Evolutionary conservation across 805 yeast genomes (phyloP).

Genomic region (Ogataea populi-albae): DNA sequence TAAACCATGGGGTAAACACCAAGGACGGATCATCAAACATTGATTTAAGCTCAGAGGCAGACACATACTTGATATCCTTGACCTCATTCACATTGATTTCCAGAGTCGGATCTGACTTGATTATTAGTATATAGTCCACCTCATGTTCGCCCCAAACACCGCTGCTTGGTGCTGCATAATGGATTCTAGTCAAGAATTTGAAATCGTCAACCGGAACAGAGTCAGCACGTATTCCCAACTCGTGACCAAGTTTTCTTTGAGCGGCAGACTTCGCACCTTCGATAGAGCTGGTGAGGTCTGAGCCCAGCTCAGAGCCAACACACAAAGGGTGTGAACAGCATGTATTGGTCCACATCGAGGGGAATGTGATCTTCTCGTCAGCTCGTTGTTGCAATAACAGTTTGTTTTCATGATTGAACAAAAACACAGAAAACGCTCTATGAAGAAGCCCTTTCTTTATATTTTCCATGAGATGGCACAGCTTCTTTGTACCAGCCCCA

Average conservation of each 20-base stretch:
- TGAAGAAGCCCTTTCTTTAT: slow-evolving; percentile 85
- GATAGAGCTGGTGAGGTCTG: slow-evolving; percentile 55
- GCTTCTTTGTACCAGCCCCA: slow-evolving; percentile 92
- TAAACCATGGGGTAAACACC: slow-evolving; percentile 97
- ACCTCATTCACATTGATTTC: slow-evolving; percentile 79
- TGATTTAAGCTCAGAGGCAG: slow-evolving; percentile 57
- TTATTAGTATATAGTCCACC: slow-evolving; percentile 88
- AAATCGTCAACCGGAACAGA: slow-evolving; percentile 66
- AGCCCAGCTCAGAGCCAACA: slow-evolving; percentile 75
- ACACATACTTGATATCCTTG: slow-evolving; percentile 73
- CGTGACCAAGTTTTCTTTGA: slow-evolving; percentile 87
- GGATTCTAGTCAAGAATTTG: slow-evolving; percentile 87
- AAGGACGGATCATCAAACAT: slow-evolving; percentile 69
- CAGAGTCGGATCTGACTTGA: slow-evolving; percentile 48
- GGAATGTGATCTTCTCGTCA: slow-evolving; percentile 92
- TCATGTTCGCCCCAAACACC: slow-evolving; percentile 96
- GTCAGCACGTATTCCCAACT: slow-evolving; percentile 68
- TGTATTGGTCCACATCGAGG: slow-evolving; percentile 97
- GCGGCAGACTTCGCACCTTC: slow-evolving; percentile 86
- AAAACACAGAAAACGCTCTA: slow-evolving; percentile 94
- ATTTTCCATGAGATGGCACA: slow-evolving; percentile 84
- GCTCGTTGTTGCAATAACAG: slow-evolving; percentile 94
- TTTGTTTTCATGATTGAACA: slow-evolving; percentile 74
- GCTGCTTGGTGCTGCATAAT: slow-evolving; percentile 82
- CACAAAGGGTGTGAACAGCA: slow-evolving; percentile 98